Conservation (phyloP, 164 flowering plant genomes). For the Kalanchoe fedtschenkoi region DNA sequence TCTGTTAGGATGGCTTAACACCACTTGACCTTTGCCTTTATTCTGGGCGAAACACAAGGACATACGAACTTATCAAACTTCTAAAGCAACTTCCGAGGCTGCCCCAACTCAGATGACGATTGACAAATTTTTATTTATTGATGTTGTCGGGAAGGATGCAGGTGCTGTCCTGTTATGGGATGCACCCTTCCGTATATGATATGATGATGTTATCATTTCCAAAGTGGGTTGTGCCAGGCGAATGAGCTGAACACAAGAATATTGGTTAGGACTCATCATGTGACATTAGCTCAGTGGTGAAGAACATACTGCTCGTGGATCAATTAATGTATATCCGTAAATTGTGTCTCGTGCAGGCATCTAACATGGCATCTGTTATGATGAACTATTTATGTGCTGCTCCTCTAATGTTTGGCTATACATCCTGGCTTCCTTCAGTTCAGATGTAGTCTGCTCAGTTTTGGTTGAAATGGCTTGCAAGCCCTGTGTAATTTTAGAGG, state of each 20-base stretch:
- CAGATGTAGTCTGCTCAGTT: too few species aligned
- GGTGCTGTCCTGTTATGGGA: neutral
- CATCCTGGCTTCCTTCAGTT: too few species aligned
- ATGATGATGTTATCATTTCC: neutral
- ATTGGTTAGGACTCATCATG: neutral
- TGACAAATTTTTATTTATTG: neutral
- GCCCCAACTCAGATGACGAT: conserved; percentile 1
- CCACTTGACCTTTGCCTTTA: conserved; percentile 78
- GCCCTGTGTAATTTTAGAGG: too few species aligned
- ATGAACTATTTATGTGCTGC: too few species aligned
- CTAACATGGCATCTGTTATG: neutral
- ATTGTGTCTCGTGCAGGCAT: neutral
- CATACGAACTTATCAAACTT: conserved; percentile 66
- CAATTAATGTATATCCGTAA: neutral
- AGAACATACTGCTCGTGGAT: neutral
- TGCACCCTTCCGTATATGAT: neutral
- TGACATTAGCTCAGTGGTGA: neutral
- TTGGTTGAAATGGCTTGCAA: too few species aligned
- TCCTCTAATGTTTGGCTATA: too few species aligned
- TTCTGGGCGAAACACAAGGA: conserved; percentile 52
- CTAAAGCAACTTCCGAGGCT: conserved; percentile 52
- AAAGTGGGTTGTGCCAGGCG: neutral
- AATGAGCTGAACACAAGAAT: neutral
- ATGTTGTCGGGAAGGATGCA: neutral
- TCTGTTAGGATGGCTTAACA: conserved; percentile 65